These are phyloP conservation scores for Coix lacrymajobi DNA, from an alignment of 176 grass and related monocot genomes.

Conservation along the genomic window DNA sequence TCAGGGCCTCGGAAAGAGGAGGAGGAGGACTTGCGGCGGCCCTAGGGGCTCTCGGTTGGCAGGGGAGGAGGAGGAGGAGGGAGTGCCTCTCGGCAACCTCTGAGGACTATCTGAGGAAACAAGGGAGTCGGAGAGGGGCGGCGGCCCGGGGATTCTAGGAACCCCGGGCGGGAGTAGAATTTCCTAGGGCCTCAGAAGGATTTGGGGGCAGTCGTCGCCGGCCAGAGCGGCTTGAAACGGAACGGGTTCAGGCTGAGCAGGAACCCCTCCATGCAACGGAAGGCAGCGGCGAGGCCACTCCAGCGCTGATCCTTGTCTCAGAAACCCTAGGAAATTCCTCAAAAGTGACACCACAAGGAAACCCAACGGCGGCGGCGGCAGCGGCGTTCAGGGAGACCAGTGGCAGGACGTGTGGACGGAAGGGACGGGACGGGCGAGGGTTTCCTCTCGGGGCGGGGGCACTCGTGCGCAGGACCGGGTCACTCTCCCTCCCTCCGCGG, in stretches of 20 bases:
- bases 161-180: constrained; percentile 23
- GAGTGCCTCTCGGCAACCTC: not conserved
- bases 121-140: not conserved
- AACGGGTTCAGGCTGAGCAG: constrained; percentile 83
- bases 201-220: constrained; percentile 18
- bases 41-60: not conserved
- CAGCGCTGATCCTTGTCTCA: not conserved
- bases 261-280: constrained; percentile 69
- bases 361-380: not conserved
- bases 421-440: not conserved
- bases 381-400: not conserved
- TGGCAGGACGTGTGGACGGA: not conserved
- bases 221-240: constrained; percentile 69
- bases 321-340: constrained; percentile 2
- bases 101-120: not conserved
- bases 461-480: not conserved
- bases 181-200: constrained; percentile 30
- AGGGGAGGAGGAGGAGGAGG: not conserved
- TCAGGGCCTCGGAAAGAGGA: not conserved
- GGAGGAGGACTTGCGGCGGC: too few relatives aligned
- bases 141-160: constrained; percentile 30
- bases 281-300: not conserved
- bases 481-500: constrained; percentile 4
- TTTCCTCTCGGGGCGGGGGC: not conserved
- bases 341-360: not conserved